Base-by-base conservation (phyloP, 1,284 basidiomycete species). In the Kalmanozyma brasiliensis region DNA sequence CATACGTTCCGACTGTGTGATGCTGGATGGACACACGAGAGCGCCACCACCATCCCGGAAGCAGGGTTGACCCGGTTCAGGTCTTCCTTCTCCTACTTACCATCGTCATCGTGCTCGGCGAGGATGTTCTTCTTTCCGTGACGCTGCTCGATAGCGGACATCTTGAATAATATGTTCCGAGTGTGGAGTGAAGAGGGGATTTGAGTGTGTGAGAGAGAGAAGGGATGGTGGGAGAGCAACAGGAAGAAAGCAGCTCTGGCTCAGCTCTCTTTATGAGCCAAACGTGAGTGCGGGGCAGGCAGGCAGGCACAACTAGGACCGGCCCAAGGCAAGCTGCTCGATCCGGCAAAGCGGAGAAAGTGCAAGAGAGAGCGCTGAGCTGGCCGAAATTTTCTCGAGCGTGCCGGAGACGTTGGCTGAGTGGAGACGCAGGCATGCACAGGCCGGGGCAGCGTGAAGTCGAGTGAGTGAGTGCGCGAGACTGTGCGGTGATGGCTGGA, bases 31-130 rank as follows among this genome's bases (percentile, higher is more conserved):
- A n/a, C n/a, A n/a, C n/a, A n/a, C n/a, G n/a, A n/a, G n/a, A n/a
- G n/a, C n/a, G n/a, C n/a, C n/a, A n/a, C n/a, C n/a, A n/a, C n/a
- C n/a, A n/a, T n/a, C n/a, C n/a, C n/a, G n/a, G n/a, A n/a, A n/a
- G n/a, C n/a, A n/a, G n/a, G n/a, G n/a, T n/a, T n/a, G n/a, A n/a
- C n/a, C n/a, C n/a, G n/a, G n/a, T n/a, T n/a, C n/a, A n/a, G n/a
- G n/a, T n/a, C n/a, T n/a, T n/a, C n/a, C n/a, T n/a, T n/a, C n/a
- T n/a, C n/a, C n/a, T 32, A 74, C 77, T 69, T 51, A 79, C 77
- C 76, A 67, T 82, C 80, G 57, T 80, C 77, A 58, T 82, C 79
- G 60, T 74, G 64, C 74, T 82, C 79, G 56, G 70, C 52, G 59
- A 78, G 63, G 57, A 80, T 68, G 71, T 65, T 58, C 49, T 77